A percentile compares a stretch with the other conserved stretches of the same genome.
These are phyloP conservation scores for Hippophae gyantsensis DNA, from an alignment of 306 rosid species.

Conservation along the genomic window DNA sequence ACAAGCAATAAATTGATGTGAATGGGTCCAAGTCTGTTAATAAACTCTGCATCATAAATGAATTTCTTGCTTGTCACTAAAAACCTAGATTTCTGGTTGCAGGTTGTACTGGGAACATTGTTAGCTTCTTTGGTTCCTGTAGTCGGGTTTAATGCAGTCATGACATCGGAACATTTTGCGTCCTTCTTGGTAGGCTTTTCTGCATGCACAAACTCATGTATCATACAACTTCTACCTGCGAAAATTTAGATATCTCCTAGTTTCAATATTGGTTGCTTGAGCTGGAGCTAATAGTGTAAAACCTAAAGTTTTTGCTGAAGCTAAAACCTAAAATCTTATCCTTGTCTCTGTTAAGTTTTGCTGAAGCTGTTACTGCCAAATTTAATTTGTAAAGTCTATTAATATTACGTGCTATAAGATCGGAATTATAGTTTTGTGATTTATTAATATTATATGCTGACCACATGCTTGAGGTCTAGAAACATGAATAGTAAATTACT, in stretches of 20 bases:
- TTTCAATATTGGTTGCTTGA: background rate
- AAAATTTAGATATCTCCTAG: background rate
- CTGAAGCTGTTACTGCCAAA: conserved; percentile 2
- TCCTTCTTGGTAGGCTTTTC: conserved; percentile 74
- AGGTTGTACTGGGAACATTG: conserved; percentile 91
- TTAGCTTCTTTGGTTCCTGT: conserved; percentile 95
- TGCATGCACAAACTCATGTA: background rate
- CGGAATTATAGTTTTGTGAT: too few species aligned
- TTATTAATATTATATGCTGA: too few species aligned
- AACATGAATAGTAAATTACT: background rate
- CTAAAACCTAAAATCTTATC: background rate
- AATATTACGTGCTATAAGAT: too few species aligned
- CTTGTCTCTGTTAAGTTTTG: background rate
- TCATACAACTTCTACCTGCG: too few species aligned
- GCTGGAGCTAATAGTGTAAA: too few species aligned
- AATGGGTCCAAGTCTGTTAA: background rate
- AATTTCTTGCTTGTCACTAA: conserved; percentile 19
- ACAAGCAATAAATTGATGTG: background rate
- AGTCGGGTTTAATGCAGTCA: conserved; percentile 94
- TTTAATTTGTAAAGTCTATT: background rate
- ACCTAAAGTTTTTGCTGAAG: too few species aligned
- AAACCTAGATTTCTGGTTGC: conserved; percentile 25
- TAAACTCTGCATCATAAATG: background rate
- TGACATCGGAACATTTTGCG: conserved; percentile 98
- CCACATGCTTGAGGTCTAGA: background rate